Evolutionary conservation across 2,329 filamentous ascomycete species (phyloP).

Genomic region (Penicillium polonicum): DNA sequence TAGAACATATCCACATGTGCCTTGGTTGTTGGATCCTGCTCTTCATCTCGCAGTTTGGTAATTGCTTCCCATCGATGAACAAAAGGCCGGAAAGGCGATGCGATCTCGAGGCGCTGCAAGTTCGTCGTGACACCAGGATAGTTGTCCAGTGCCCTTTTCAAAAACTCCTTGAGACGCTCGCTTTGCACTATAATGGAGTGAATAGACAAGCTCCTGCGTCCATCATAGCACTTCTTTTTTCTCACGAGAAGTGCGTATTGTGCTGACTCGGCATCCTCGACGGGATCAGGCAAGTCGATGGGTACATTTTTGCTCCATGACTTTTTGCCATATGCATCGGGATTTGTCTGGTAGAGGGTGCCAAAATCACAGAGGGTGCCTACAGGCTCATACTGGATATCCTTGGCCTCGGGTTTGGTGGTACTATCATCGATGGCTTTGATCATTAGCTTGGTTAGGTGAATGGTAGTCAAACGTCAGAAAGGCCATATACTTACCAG

Average conservation of each 20-base stretch:
- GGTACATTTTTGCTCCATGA: constrained; percentile 60
- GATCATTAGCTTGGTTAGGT: neutral
- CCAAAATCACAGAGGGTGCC: constrained; percentile 44
- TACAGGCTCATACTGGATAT: constrained; percentile 16
- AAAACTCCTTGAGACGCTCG: constrained; percentile 57
- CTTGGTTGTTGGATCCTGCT: constrained; percentile 46
- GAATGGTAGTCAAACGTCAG: neutral
- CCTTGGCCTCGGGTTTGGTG: neutral
- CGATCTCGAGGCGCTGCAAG: constrained; percentile 61
- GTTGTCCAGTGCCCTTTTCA: constrained; percentile 55
- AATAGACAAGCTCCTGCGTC: constrained; percentile 59
- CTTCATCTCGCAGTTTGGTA: constrained; percentile 41
- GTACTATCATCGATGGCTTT: neutral
- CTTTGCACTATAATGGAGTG: constrained; percentile 66
- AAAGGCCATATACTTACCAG: neutral
- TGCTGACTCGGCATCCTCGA: constrained; percentile 61
- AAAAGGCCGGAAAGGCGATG: constrained; percentile 61
- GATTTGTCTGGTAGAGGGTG: constrained; percentile 52
- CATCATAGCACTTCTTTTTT: constrained; percentile 58
- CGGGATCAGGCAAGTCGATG: constrained; percentile 55
- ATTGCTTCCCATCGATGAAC: constrained; percentile 64
- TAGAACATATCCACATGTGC: constrained; percentile 51
- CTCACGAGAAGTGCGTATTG: constrained; percentile 62
- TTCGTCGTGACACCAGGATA: constrained; percentile 62
- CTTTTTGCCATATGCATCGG: constrained; percentile 51